Base-by-base conservation (phyloP, 2,329 filamentous ascomycete genomes). In the Exophiala sp. region DNA sequence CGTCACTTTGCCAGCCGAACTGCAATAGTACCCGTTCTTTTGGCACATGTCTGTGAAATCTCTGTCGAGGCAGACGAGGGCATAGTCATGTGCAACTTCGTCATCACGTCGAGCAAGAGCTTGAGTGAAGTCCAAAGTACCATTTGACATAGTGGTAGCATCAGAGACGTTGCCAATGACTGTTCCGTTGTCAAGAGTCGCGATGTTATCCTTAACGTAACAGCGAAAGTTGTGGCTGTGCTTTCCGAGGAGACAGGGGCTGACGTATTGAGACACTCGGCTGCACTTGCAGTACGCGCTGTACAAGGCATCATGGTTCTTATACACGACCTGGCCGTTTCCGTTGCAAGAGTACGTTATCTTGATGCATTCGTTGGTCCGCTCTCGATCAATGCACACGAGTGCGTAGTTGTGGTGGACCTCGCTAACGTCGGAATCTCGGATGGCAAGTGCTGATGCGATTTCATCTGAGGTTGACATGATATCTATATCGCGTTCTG, bases 81-180 rank as follows among this genome's bases (percentile, higher is more conserved):
- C 24, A 8, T 29, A 29, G 24, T 29, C 24, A 29, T 29, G 24
- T 29, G 24, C 24, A 29, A 29, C 24, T 29, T 29, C 24, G 24
- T 29, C 24, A 24, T 42, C 42, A n/a, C 42, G 33, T 24, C 39
- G 14, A 10, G 33, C 21, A 16, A 18, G 24, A 10, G 29, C 18
- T 21, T n/a, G 11, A 18, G 33, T 34, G 16, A 48, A 36, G 20
- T 48, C 45, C 2, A 48, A 35, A 4, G 40, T 46, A 21, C 49
- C 49, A 40, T 52, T 46, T 9, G 49, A 8, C 32, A 44, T 16
- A 14, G 43, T 20, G 8, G 39, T 14, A 21, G 49, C 49, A 12
- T 52, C 41, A 6, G 32, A 20, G 5, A 45, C 16, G 24, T 39
- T 14, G 35, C 41, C 40, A 7, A 52, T 32, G 18, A 40, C 7